Evolutionary conservation across 2,329 filamentous ascomycete genomes (phyloP), one percentile per base, ranked within the genome.

Genomic region (Talaromyces verruculosus): DNA sequence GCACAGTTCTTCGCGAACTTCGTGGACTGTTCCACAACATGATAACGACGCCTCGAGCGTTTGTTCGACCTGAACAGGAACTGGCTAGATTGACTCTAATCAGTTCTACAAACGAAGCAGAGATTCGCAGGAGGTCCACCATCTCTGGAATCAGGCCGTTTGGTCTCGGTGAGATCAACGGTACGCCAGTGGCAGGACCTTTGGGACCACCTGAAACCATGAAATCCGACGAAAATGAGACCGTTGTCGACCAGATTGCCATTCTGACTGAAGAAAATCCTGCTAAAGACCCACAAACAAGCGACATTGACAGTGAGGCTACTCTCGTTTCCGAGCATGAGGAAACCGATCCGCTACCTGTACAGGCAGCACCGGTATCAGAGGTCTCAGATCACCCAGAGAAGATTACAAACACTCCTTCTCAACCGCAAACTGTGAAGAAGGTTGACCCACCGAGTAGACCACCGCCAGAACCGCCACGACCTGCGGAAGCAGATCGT

Each of bases 51-150:
- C 80, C 85, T 4, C 81, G 84, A 47, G 79, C 83, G 11, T 88
- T 85, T 17, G 87, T 93, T 35, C 87, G 84, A 51, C 93, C 93
- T 1, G 88, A 89, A 3, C 89, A 90, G 71, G 87, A 92, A 69
- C 84, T 97, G 39, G 93, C 93, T 30, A 89, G 92, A 60, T 85
- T 93, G 45, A 93, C 93, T 0, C 82, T 97, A 25, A 86, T 91
- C 66, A 85, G 83, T 68, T 81, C 84, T 28, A 83, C 83, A 57
- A 83, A 84, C 45, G 85, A 87, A 70, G 83, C 82, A 45, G 80
- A 80, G 28, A 81, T 84, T 65, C 80, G 84, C 65, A 76, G 82
- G 67, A 77, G 79, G 65, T 84, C 83, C 30, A 80, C 82, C 63
- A 73, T 81, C 69, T 71, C 73, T 59, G 72, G 68, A 61, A 71